These are phyloP conservation scores for Metschnikowia proteae DNA, from an alignment of 805 yeast genomes.

Conservation along the genomic window DNA sequence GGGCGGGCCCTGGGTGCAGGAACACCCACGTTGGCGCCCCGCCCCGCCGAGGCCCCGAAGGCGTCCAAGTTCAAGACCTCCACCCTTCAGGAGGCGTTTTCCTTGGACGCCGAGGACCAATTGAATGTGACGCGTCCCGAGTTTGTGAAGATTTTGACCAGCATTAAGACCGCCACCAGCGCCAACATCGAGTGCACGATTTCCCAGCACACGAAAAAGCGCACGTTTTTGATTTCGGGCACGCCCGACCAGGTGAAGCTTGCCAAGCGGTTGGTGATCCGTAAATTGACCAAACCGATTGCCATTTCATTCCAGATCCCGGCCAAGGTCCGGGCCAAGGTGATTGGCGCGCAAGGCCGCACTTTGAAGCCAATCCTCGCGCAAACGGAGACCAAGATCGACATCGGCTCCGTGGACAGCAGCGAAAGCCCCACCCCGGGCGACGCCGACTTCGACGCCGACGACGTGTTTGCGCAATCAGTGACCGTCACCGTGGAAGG, in stretches of 20 bases:
- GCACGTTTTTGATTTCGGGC: slow-evolving; percentile 83
- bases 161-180: slow-evolving; percentile 54
- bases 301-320: slow-evolving; percentile 63
- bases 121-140: slow-evolving; percentile 59
- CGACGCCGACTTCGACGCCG: slow-evolving; percentile 46
- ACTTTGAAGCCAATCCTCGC: slow-evolving; percentile 75
- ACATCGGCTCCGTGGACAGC: slow-evolving; percentile 49
- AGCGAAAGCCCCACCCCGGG: slow-evolving; percentile 11
- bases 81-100: slow-evolving; percentile 73
- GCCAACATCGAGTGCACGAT: slow-evolving; percentile 81
- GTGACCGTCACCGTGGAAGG: slow-evolving; percentile 70
- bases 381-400: slow-evolving; percentile 63
- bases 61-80: slow-evolving; percentile 43
- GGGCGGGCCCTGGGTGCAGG: slow-evolving; percentile 16
- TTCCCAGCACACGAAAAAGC: slow-evolving; percentile 66
- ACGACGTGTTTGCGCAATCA: slow-evolving; percentile 57
- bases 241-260: slow-evolving; percentile 56
- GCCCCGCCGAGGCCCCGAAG: slow-evolving; percentile 2
- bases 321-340: slow-evolving; percentile 65
- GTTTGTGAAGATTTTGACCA: slow-evolving; percentile 60
- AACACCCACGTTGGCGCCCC: slow-evolving; percentile 14
- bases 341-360: slow-evolving; percentile 86
- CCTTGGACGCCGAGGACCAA: slow-evolving; percentile 68
- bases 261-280: slow-evolving; percentile 74
- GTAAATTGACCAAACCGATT: slow-evolving; percentile 74